phyloP scores from a whole-genome alignment of 169 alveolate genomes.

The Cryptosporidium meleagridis region DNA sequence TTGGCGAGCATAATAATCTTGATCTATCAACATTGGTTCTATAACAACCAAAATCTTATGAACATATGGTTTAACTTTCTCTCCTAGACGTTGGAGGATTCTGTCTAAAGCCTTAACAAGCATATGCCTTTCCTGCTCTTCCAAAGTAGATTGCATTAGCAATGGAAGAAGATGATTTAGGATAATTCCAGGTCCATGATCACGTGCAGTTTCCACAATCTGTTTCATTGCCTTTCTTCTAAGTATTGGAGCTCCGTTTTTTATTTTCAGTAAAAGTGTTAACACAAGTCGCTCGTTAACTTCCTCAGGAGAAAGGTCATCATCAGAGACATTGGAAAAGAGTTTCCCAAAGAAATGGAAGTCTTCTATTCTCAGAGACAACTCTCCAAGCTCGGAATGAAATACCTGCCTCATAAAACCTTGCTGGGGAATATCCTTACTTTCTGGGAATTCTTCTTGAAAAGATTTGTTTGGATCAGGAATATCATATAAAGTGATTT shows the following conservation, averaged over 20 bases:
- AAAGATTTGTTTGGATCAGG: conserved; percentile 81
- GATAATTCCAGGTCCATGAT: conserved; percentile 97
- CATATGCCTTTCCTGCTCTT: conserved; percentile 98
- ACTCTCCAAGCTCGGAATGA: conserved; percentile 80
- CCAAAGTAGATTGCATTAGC: conserved; percentile 96
- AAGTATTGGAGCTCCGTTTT: conserved; percentile 98
- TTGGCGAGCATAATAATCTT: conserved; percentile 99
- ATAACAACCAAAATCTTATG: conserved; percentile 98
- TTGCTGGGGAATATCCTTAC: conserved; percentile 12
- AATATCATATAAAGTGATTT: conserved; percentile 83
- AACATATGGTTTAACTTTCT: conserved; percentile 97
- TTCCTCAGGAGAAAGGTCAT: conserved; percentile 93
- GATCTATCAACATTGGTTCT: conserved; percentile 98
- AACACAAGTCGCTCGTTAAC: conserved; percentile 95
- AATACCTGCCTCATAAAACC: conserved; percentile 75
- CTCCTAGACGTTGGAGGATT: conserved; percentile 95
- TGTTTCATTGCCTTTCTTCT: conserved; percentile 95
- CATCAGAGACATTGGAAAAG: conserved; percentile 92
- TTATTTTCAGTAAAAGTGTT: conserved; percentile 94
- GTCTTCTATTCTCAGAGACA: conserved; percentile 93
- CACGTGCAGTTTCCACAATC: conserved; percentile 96
- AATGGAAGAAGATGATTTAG: conserved; percentile 97
- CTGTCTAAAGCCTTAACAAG: conserved; percentile 95
- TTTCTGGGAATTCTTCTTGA: conserved; percentile 54
- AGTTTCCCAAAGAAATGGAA: conserved; percentile 88